Evolutionary conservation across 2,329 filamentous ascomycete genomes (phyloP).

Genomic region (Colletotrichum endophyticum): DNA sequence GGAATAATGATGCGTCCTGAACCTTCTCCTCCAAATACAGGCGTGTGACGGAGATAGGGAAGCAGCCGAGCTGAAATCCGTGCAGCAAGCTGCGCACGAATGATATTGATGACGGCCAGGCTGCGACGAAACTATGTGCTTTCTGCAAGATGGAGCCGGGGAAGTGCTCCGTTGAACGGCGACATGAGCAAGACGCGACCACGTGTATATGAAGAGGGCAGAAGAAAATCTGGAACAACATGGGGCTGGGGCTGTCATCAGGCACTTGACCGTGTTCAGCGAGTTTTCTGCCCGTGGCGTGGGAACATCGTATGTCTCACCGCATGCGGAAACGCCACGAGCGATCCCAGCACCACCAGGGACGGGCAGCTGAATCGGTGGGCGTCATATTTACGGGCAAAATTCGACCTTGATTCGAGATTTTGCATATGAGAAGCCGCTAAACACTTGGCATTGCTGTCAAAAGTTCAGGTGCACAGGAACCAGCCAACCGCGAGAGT

Average conservation of each 20-base stretch:
- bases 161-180: background rate
- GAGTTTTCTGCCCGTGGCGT: background rate
- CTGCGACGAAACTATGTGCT: background rate
- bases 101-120: background rate
- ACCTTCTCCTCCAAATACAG: background rate
- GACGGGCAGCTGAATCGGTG: background rate
- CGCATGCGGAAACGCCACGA: slow-evolving; percentile 2
- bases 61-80: background rate
- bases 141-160: background rate
- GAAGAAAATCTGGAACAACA: background rate
- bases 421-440: background rate
- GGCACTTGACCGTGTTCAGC: background rate
- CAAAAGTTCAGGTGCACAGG: background rate
- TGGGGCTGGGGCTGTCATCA: background rate
- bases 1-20: background rate
- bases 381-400: background rate
- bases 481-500: background rate
- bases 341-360: background rate
- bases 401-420: background rate
- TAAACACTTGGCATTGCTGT: background rate
- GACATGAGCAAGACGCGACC: background rate
- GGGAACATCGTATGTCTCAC: background rate
- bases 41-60: accelerated
- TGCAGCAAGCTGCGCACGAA: background rate
- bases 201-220: background rate